Evolutionary conservation across 2,329 filamentous ascomycete genomes (phyloP), one percentile per base, ranked within the genome.

Genomic region (Chrysoporthe puriensis): DNA sequence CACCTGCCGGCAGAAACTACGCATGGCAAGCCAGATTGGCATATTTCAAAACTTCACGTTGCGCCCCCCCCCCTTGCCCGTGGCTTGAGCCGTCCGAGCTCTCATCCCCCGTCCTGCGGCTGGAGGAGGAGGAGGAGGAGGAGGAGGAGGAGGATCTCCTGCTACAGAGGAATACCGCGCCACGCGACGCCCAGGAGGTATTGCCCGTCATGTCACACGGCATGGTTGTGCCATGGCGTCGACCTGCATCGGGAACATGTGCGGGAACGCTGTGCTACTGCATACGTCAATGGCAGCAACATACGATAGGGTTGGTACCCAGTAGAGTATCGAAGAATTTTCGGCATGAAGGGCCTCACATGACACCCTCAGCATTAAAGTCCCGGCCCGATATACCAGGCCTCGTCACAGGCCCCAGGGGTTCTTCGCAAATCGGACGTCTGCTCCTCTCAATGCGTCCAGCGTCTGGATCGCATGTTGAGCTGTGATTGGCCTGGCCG

Each of bases 381-480:
- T 50, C 21, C 62, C 48, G 9, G 40, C 50, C 40, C n/a, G 40
- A 56, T 57, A 32, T 56, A 32, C 32, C 50, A 56, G 50, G 50
- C 26, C 50, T 56, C 67, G 67, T 69, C 64, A 57, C 67, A 65
- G 63, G 32, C 44, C 36, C 42, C 26, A 43, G 43, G 57, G 34
- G 18, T 21, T 14, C 13, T n/a, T 56, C 42, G 42, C 60, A 34
- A 67, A 62, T 62, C 57, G 48, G 36, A n/a, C 11, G 50, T 36
- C 62, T 46, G 1, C 50, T 14, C 50, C 26, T 43, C 72, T 73
- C 76, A 77, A 79, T 79, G 79, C 81, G 80, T 70, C 79, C 80
- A 77, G 73, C 73, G 73, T 66, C 66, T 68, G 48, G 71, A 68
- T 67, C 70, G 42, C 4, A 18, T 26, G 5, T 69, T 69, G 43